Evolutionary conservation across 208 protist species (phyloP).

Genomic region (Angomonas ambiguus): DNA sequence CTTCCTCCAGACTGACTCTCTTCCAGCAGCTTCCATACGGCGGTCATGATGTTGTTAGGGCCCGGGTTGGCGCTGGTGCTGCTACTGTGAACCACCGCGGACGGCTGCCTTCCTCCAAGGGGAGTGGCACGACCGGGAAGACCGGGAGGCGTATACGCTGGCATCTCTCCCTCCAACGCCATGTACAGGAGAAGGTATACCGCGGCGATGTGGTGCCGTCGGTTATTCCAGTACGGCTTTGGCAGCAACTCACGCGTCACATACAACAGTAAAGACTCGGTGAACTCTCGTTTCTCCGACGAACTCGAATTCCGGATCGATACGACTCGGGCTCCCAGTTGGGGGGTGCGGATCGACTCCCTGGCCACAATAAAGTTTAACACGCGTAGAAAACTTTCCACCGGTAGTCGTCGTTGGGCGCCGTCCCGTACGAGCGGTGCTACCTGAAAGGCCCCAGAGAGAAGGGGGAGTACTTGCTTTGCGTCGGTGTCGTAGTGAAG

Average conservation of each 20-base stretch:
- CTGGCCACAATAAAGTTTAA: not conserved
- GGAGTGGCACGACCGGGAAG: not conserved
- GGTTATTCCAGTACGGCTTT: not conserved
- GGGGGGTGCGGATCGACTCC: not conserved
- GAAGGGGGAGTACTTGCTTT: not conserved
- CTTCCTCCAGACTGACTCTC: no score
- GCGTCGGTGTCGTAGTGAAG: not conserved
- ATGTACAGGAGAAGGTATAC: not conserved
- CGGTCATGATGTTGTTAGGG: not conserved
- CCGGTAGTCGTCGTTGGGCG: not conserved
- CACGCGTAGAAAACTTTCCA: not conserved
- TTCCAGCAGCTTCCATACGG: not conserved
- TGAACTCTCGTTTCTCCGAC: not conserved
- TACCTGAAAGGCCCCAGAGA: not conserved
- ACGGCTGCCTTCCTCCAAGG: not conserved
- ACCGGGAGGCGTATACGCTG: not conserved
- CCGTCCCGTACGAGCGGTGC: not conserved
- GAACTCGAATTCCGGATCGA: not conserved
- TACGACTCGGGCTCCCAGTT: not conserved
- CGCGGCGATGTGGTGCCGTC: not conserved
- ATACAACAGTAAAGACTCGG: not conserved
- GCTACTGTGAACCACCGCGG: not conserved
- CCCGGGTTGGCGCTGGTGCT: not conserved
- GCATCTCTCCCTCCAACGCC: not conserved
- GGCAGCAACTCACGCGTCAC: not conserved